A percentile compares a stretch with the other conserved stretches of the same genome.
These are phyloP conservation scores for Hsuehochloa calcarea DNA, from an alignment of 176 grass and related monocot genomes.

Conservation along the genomic window DNA sequence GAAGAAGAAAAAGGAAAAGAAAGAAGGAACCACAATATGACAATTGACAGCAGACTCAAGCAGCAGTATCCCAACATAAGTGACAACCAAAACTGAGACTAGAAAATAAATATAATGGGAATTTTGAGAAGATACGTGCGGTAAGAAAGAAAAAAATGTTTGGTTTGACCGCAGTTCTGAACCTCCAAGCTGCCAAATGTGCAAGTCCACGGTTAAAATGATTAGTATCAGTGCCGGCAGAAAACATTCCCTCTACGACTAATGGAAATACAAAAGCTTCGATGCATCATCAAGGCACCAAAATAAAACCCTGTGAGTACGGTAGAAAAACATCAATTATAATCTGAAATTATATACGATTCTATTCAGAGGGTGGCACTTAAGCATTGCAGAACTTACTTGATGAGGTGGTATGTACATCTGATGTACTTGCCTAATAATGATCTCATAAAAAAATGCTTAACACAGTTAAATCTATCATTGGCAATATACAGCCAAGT, in stretches of 20 bases:
- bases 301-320: slow-evolving; percentile 34
- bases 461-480: slow-evolving; percentile 35
- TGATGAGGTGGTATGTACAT: slow-evolving; percentile 54
- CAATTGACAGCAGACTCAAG: background rate
- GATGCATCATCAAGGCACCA: slow-evolving; percentile 46
- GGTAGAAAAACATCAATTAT: background rate
- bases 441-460: slow-evolving; percentile 5
- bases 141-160: background rate
- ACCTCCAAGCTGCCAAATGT: slow-evolving; percentile 9
- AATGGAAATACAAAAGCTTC: slow-evolving; percentile 14
- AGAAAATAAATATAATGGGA: slow-evolving; percentile 11
- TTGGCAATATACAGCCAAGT: slow-evolving; percentile 85
- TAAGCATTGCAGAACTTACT: slow-evolving; percentile 1
- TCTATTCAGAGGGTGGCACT: background rate
- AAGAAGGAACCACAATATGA: too few species aligned
- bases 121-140: background rate
- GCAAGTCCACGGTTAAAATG: slow-evolving; percentile 16
- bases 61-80: background rate
- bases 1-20: too few species aligned
- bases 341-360: background rate
- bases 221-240: slow-evolving; percentile 24
- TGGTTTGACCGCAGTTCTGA: background rate
- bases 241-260: slow-evolving; percentile 17
- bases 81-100: background rate
- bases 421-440: slow-evolving; percentile 30